These are phyloP conservation scores for Cryomyces minteri DNA, from an alignment of 495 filamentous ascomycete genomes.

Conservation along the genomic window DNA sequence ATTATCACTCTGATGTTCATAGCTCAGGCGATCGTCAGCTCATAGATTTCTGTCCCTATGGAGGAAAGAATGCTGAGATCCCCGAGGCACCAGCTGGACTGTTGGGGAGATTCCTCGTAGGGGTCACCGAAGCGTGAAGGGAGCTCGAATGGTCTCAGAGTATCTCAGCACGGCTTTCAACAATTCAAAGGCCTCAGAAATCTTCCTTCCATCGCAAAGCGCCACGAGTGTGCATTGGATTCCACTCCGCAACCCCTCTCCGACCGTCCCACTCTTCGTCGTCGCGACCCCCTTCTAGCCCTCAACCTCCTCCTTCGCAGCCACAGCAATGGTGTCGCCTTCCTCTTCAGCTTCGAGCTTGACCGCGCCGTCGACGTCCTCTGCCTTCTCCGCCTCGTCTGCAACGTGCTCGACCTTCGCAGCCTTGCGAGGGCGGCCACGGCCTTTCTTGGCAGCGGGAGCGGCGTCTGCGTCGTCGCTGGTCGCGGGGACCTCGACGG, in stretches of 20 bases:
- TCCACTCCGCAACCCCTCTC: neutral
- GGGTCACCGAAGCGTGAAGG: too few species aligned
- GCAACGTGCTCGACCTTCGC: neutral
- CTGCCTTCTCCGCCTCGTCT: neutral
- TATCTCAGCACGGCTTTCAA: too few species aligned
- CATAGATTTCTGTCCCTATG: too few species aligned
- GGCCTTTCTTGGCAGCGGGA: neutral
- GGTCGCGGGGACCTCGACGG: neutral
- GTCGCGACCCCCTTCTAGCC: neutral
- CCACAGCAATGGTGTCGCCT: neutral
- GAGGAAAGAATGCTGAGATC: too few species aligned
- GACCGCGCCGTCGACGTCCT: neutral
- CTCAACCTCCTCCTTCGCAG: neutral
- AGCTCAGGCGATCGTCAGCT: too few species aligned
- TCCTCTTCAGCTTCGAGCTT: conserved; percentile 1
- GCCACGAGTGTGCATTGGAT: too few species aligned
- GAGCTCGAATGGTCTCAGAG: too few species aligned
- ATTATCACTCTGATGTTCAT: too few species aligned
- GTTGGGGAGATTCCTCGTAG: too few species aligned
- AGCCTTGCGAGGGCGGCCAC: neutral
- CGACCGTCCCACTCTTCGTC: neutral
- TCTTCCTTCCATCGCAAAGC: too few species aligned
- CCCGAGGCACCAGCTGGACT: too few species aligned
- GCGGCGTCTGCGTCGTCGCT: neutral
- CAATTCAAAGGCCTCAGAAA: too few species aligned